phyloP scores from a whole-genome alignment of 2,329 filamentous ascomycete genomes.

The Aspergillus sp. region DNA sequence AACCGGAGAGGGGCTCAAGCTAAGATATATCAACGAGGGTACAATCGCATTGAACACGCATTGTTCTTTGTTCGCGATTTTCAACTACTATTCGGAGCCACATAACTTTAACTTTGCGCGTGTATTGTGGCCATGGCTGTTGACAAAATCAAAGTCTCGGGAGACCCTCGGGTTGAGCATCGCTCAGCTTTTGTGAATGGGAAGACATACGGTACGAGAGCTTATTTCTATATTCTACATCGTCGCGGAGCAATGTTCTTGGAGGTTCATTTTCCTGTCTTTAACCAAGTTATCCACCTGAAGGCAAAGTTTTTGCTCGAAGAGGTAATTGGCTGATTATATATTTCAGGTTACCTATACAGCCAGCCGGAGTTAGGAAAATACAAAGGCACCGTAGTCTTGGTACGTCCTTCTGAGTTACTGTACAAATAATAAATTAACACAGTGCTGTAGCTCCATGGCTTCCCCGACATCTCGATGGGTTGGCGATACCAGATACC shows the following conservation, averaged over 20 bases:
- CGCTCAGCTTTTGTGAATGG: constrained; percentile 65
- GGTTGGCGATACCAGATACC: constrained; percentile 93
- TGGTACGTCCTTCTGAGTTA: constrained; percentile 38
- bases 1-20: constrained; percentile 7
- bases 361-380: constrained; percentile 45
- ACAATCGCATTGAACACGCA: background rate
- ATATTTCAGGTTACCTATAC: constrained; percentile 51
- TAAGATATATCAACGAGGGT: background rate
- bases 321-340: constrained; percentile 1
- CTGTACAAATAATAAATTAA: background rate
- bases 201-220: constrained; percentile 62
- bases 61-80: background rate
- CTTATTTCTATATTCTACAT: background rate
- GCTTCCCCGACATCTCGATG: constrained; percentile 78
- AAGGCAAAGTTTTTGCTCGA: background rate
- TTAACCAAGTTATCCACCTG: no score
- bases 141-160: constrained; percentile 62
- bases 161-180: constrained; percentile 67
- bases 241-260: background rate
- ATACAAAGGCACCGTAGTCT: constrained; percentile 54
- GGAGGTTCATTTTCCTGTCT: background rate
- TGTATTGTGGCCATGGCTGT: constrained; percentile 44
- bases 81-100: background rate
- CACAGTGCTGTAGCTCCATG: constrained; percentile 58
- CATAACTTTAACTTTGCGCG: background rate